Evolutionary conservation across 31 red algal genomes (phyloP).

Genomic region (Bonnemaisonia californica): DNA sequence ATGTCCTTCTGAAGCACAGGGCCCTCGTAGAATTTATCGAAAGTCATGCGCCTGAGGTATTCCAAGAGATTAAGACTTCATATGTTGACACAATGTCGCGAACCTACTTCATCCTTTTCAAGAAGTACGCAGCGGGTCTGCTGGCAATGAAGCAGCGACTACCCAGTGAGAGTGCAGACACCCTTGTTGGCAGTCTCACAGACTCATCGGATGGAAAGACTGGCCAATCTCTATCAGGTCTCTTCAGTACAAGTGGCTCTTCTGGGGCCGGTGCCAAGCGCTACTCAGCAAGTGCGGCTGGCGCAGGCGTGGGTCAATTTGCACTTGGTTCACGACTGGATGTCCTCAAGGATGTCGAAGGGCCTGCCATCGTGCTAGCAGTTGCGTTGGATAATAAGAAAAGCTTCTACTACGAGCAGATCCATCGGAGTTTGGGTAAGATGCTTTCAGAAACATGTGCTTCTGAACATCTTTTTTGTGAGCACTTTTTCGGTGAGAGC

Average conservation of each 20-base stretch:
- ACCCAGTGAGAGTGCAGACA: constrained; percentile 60
- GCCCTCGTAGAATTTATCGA: constrained; percentile 84
- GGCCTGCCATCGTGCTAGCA: constrained; percentile 87
- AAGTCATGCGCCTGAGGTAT: constrained; percentile 55
- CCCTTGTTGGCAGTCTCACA: constrained; percentile 47
- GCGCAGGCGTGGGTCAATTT: constrained; percentile 60
- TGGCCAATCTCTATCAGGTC: neutral
- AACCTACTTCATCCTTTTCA: constrained; percentile 81
- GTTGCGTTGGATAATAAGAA: constrained; percentile 66
- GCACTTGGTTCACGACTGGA: constrained; percentile 69
- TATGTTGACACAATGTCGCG: constrained; percentile 76
- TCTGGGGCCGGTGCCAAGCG: neutral
- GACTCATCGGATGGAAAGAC: neutral
- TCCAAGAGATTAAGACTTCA: constrained; percentile 58
- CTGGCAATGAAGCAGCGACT: constrained; percentile 76
- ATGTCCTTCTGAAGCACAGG: constrained; percentile 81
- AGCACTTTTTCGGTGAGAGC: constrained; percentile 76
- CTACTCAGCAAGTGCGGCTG: constrained; percentile 17
- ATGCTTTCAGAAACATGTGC: constrained; percentile 93
- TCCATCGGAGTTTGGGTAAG: constrained; percentile 83
- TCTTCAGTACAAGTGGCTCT: neutral
- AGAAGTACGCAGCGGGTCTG: constrained; percentile 71
- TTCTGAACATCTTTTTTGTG: constrained; percentile 77
- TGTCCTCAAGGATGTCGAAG: constrained; percentile 73
- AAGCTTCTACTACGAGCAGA: constrained; percentile 85